These are phyloP conservation scores for Solanum tacnaense DNA, from an alignment of 257 asterid genomes.

Conservation along the genomic window DNA sequence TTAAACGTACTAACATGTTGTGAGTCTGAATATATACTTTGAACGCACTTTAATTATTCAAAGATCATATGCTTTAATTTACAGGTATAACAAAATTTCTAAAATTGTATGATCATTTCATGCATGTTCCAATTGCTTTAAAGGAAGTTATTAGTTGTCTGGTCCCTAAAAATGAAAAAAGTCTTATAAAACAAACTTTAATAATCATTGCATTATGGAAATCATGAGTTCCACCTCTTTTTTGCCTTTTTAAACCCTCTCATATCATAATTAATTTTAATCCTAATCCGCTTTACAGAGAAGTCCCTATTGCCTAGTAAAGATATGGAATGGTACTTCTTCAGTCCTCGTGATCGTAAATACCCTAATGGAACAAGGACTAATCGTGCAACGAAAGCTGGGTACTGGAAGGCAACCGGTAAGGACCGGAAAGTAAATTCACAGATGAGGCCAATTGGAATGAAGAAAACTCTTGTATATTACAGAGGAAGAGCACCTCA, in stretches of 20 bases:
- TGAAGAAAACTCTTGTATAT: conserved; percentile 97
- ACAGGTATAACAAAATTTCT: background rate
- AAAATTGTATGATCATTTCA: background rate
- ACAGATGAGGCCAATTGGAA: conserved; percentile 69
- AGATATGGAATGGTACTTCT: conserved; percentile 97
- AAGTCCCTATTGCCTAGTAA: conserved; percentile 92
- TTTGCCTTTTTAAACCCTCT: background rate
- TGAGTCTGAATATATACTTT: background rate
- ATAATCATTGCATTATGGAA: conserved; percentile 13
- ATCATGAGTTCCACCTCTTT: background rate
- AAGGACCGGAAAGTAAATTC: conserved; percentile 90
- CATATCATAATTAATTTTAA: background rate
- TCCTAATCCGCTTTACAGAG: conserved; percentile 23
- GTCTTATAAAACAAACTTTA: background rate
- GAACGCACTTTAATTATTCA: conserved; percentile 17
- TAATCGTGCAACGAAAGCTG: conserved; percentile 87
- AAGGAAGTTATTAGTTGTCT: conserved; percentile 8
- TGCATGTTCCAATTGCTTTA: conserved; percentile 3
- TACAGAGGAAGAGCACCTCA: conserved; percentile 98
- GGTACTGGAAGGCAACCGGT: conserved; percentile 99
- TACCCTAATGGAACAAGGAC: conserved; percentile 97
- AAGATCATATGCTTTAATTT: background rate
- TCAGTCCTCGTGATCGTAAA: conserved; percentile 90
- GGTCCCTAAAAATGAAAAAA: conserved; percentile 35
- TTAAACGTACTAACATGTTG: background rate